Conservation (phyloP, 352 stramenopile species). For the Pythium rishiriense region DNA sequence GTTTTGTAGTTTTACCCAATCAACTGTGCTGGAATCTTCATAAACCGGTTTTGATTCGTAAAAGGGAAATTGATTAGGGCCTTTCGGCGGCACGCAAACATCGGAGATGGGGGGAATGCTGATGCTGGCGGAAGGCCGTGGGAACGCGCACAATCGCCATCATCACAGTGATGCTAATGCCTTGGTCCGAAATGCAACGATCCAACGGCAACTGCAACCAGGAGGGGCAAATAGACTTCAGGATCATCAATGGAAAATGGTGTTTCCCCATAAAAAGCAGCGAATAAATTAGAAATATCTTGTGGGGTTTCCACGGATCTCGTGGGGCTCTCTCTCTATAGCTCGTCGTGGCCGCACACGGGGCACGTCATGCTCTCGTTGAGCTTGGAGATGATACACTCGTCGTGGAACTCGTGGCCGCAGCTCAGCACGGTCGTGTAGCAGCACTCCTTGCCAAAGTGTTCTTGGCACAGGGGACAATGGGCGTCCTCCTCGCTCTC, state of each 20-base stretch:
- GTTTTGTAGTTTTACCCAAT: too few relatives aligned
- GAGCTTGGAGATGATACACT: slow-evolving; percentile 54
- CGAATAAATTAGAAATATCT: background rate
- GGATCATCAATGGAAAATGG: too few relatives aligned
- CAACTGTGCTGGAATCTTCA: too few relatives aligned
- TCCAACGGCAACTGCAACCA: slow-evolving; percentile 5
- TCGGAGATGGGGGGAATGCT: too few relatives aligned
- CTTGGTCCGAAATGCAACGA: too few relatives aligned
- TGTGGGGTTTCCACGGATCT: background rate
- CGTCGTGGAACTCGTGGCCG: slow-evolving; percentile 59
- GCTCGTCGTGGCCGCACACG: slow-evolving; percentile 35
- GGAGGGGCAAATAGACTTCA: too few relatives aligned
- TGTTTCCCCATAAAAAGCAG: too few relatives aligned
- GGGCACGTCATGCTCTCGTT: slow-evolving; percentile 51
- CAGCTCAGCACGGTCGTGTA: slow-evolving; percentile 49
- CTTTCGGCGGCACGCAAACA: too few relatives aligned
- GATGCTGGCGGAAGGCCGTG: background rate
- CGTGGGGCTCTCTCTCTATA: slow-evolving; percentile 7
- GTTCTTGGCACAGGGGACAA: slow-evolving; percentile 16
- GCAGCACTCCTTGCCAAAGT: slow-evolving; percentile 17
- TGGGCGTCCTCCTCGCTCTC: slow-evolving; percentile 19
- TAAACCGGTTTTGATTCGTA: too few relatives aligned
- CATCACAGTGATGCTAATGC: background rate
- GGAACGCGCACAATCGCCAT: background rate
- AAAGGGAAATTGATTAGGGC: too few relatives aligned